Evolutionary conservation across 2,329 filamentous ascomycete genomes (phyloP), one percentile per base, ranked within the genome.

Genomic region (Dactylellina leptospora): DNA sequence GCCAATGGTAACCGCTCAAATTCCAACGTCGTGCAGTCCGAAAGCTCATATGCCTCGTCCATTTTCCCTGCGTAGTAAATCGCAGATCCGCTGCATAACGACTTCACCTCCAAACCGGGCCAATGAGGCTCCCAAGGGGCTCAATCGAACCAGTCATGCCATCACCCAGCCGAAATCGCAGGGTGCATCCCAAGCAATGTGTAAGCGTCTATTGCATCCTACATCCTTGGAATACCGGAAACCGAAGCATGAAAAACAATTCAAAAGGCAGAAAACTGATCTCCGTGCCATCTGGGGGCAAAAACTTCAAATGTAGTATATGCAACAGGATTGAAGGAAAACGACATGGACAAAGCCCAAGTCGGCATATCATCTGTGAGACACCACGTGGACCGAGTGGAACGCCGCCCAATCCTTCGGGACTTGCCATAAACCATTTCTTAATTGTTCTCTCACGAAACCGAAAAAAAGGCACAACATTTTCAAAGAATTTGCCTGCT

Each of bases 91-190:
- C 27, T 72, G 68, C 38, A 72, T 72, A 60, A 54, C 68, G 40
- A 72, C 68, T 28, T 64, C 68, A 30, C 68, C 59, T 48, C 51
- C 59, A 45, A 53, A 60, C 16, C 68, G 62, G 25, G 59, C 68
- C 51, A 64, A 47, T 53, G 59, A 64, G 38, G 53, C 68, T 47
- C 53, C 68, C 4, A 64, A 63, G 48, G 68, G 68, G 18, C 59
- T 96, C 80, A 99, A 99, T 85, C 91, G 87, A 80, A 84, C 93
- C 79, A 97, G 93, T 73, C 83, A 87, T 73, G 81, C 84, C 79
- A 93, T 99, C 83, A 99, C 95, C 23, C 93, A 97, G 82, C 93
- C 93, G 79, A 97, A 97, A 83, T 95, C 93, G 30, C 95, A 99
- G 83, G 95, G 95, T 76, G 95, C 96, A 61, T 97, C 95, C 42